phyloP scores from a whole-genome alignment of 1,284 basidiomycete species.

The Xerocomus minutiporus region DNA sequence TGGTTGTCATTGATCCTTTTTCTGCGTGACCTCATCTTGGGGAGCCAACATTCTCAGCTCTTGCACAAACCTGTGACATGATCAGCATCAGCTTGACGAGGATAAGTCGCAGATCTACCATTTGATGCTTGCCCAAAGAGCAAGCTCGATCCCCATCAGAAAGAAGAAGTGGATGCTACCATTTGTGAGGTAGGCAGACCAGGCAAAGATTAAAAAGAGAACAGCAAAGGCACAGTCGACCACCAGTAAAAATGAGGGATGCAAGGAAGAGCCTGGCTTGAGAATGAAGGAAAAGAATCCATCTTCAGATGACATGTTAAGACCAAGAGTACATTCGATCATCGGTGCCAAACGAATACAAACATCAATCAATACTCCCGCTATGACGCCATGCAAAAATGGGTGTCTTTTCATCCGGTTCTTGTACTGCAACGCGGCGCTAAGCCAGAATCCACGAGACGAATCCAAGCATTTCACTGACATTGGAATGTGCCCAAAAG shows the following conservation, averaged over 20 bases:
- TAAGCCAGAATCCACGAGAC: constrained; percentile 4
- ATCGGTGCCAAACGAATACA: constrained; percentile 4
- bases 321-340: background rate
- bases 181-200: constrained; percentile 50
- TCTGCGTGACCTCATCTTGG: constrained; percentile 19
- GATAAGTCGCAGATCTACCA: constrained; percentile 45
- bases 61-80: constrained; percentile 45
- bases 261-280: constrained; percentile 66
- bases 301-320: constrained; percentile 21
- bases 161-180: constrained; percentile 61
- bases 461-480: constrained; percentile 24
- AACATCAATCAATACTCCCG: constrained; percentile 22
- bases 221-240: constrained; percentile 57
- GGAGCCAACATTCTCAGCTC: constrained; percentile 41
- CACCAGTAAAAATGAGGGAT: constrained; percentile 62
- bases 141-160: constrained; percentile 58
- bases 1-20: constrained; percentile 26
- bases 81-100: background rate
- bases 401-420: background rate
- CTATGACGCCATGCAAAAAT: constrained; percentile 10
- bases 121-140: constrained; percentile 73
- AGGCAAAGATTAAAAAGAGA: constrained; percentile 56
- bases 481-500: constrained; percentile 37
- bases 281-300: constrained; percentile 52
- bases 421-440: constrained; percentile 10